phyloP scores from a whole-genome alignment of 805 yeast genomes.

The Spathaspora sp. region DNA sequence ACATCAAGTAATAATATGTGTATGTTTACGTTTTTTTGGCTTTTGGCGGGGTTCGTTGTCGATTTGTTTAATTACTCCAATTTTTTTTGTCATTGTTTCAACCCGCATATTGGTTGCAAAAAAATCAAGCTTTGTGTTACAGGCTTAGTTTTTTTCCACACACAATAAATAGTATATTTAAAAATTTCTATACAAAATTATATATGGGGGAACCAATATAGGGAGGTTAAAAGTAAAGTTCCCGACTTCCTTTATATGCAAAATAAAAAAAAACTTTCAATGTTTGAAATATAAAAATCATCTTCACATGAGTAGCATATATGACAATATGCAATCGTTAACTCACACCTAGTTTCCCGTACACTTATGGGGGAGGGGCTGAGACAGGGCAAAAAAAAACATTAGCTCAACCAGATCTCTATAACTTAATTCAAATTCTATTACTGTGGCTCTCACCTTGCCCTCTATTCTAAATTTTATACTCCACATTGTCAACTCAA shows the following conservation, averaged over 20 bases:
- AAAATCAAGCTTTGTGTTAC: not conserved
- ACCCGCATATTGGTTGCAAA: not conserved
- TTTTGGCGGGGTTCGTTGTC: not conserved
- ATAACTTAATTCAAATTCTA: not conserved
- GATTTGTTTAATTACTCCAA: not conserved
- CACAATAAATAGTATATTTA: not conserved
- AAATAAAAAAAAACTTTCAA: not conserved
- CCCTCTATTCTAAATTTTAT: not conserved
- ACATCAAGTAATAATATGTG: not conserved
- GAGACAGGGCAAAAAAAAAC: not conserved
- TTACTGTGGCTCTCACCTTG: not conserved
- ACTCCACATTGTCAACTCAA: not conserved
- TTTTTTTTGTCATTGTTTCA: not conserved
- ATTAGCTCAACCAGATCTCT: not conserved
- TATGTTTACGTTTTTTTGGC: not conserved
- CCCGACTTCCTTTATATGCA: not conserved
- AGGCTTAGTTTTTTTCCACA: not conserved
- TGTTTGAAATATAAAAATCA: not conserved
- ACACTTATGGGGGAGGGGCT: no score
- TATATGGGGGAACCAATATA: not conserved
- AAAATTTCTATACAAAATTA: not conserved
- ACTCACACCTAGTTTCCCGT: no score
- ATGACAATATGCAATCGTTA: not conserved
- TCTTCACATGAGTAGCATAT: not conserved
- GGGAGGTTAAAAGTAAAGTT: not conserved